Base-by-base conservation (phyloP, 2,329 filamentous ascomycete genomes). In the Colletotrichum shisoi region DNA sequence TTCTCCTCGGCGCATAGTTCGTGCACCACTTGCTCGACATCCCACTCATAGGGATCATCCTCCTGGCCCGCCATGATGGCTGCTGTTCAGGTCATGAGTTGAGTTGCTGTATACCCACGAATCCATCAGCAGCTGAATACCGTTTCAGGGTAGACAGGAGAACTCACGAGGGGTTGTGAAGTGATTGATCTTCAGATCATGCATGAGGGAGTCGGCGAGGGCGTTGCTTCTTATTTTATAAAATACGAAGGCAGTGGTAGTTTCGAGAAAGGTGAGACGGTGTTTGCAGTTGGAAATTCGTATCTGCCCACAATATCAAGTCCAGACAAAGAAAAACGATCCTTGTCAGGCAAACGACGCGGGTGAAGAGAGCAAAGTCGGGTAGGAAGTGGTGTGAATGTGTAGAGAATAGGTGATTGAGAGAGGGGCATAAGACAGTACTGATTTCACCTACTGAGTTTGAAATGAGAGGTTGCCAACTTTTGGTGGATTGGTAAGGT, bases 21-120 rank as follows among this genome's bases (percentile, higher is more conserved):
- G 17, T 81, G 75, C 11, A 91, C 84, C 12, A 96, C 86, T 42
- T 87, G 83, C 44, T 90, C 87, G 39, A 89, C 82, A 42, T 85
- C 84, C 93, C 93, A 96, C 61, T 84, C 73, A 76, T 89, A 90
- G n/a, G 93, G 92, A 77, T 96, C 92, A 63, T 78, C 74, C 17
- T 76, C 75, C 76, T 76, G 58, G 67, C 69, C 31, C 69, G 69
- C 73, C 78, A 75, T 79, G 73, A 12, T 62, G 69, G 48, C 24
- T 40, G 39, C 31, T 39, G 19, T 7, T 59, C 24, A 67, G n/a
- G 37, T 39, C 49, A 52, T 67, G 46, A 21, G 24, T 45, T 8
- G n/a, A 21, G 2, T 34, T n/a, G 48, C 54, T 68, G 24, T 11
- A 51, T 34, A 8, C 12, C 17, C 13, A 39, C 4, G 31, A 4